Percentiles rank a stretch among this genome's conserved stretches.
phyloP scores from a whole-genome alignment of 1,139 yeast genomes.

The Lipomyces yarrowii region DNA sequence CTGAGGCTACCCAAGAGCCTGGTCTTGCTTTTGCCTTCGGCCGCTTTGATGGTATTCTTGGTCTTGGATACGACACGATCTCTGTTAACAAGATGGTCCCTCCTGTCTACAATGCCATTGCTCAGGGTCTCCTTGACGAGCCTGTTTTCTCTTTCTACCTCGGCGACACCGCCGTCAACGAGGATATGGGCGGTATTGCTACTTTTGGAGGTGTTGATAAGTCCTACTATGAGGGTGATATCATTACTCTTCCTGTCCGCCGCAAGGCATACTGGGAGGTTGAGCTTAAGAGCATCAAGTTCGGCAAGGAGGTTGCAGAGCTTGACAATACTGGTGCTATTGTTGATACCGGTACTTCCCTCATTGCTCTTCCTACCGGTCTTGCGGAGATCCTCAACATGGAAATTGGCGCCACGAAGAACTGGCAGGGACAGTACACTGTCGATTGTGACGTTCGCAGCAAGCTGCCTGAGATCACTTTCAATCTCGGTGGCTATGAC shows the following conservation, averaged over 20 bases:
- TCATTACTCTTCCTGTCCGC: slow-evolving; percentile 95
- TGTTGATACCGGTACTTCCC: slow-evolving; percentile 96
- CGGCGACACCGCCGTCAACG: slow-evolving; percentile 72
- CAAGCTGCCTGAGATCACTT: slow-evolving; percentile 83
- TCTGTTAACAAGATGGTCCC: slow-evolving; percentile 88
- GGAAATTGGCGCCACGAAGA: slow-evolving; percentile 94
- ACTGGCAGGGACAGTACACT: slow-evolving; percentile 96
- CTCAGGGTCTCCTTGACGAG: slow-evolving; percentile 76
- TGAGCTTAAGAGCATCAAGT: slow-evolving; percentile 80
- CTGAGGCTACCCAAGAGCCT: slow-evolving; percentile 96
- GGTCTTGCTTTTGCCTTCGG: slow-evolving; percentile 98
- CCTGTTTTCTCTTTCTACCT: slow-evolving; percentile 87
- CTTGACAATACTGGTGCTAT: slow-evolving; percentile 90
- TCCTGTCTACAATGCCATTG: slow-evolving; percentile 87
- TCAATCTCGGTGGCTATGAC: slow-evolving; percentile 85
- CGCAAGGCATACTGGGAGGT: slow-evolving; percentile 99
- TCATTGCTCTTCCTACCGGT: slow-evolving; percentile 90
- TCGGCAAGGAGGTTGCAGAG: slow-evolving; percentile 88
- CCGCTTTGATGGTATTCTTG: slow-evolving; percentile 95
- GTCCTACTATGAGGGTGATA: slow-evolving; percentile 71
- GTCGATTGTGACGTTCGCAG: slow-evolving; percentile 86
- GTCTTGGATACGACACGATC: slow-evolving; percentile 89
- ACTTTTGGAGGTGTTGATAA: slow-evolving; percentile 93
- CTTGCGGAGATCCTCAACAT: slow-evolving; percentile 93
- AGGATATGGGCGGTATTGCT: slow-evolving; percentile 79